Evolutionary conservation across 768 basidiomycete genomes (phyloP).

Genomic region (Collybiopsis confluens): DNA sequence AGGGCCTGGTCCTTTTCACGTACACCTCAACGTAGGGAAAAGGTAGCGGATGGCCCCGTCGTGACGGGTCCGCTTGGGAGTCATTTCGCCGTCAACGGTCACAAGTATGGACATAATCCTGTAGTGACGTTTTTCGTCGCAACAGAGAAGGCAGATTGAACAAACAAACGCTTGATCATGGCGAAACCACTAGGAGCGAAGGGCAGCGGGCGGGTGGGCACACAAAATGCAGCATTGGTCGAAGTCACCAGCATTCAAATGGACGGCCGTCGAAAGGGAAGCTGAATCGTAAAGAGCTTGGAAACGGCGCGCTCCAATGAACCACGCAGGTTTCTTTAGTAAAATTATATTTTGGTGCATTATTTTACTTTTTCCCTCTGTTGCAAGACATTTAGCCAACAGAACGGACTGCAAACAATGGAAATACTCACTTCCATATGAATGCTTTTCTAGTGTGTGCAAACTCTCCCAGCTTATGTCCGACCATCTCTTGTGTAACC

Average conservation of each 20-base stretch:
- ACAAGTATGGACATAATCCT: no score
- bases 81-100: no score
- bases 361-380: neutral
- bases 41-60: no score
- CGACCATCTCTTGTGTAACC: constrained; percentile 97
- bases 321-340: neutral
- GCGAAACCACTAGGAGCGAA: no score
- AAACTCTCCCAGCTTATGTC: constrained; percentile 97
- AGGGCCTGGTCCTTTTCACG: no score
- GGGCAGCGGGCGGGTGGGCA: neutral
- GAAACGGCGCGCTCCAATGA: neutral
- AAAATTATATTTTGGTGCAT: neutral
- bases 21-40: no score
- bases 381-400: neutral
- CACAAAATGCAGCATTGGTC: no score
- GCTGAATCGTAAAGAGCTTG: neutral
- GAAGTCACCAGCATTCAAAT: no score
- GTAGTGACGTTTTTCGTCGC: no score
- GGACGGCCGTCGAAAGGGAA: neutral
- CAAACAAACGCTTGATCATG: no score
- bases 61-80: no score
- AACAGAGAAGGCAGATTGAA: no score
- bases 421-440: constrained; percentile 67
- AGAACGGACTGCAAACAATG: neutral
- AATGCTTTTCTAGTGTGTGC: constrained; percentile 86